Evolutionary conservation across 768 basidiomycete species (phyloP).

Genomic region (Suillus lakei): DNA sequence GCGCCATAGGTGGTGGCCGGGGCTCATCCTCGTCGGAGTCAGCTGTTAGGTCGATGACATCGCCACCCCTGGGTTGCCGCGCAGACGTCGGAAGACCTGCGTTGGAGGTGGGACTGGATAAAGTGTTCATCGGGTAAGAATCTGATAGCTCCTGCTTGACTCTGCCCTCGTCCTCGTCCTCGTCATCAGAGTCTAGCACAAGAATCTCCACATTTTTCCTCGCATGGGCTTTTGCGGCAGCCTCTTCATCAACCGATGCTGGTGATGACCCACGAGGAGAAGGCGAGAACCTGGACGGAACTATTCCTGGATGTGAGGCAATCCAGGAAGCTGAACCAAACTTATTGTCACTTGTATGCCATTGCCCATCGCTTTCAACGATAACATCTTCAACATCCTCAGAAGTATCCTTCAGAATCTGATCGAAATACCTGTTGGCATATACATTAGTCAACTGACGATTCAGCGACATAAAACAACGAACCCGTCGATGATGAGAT

Average conservation of each 20-base stretch:
- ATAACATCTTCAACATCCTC: slow-evolving; percentile 90
- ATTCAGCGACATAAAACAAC: slow-evolving; percentile 22
- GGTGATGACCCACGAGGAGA: slow-evolving; percentile 34
- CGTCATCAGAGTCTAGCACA: slow-evolving; percentile 72
- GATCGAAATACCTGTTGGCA: slow-evolving; percentile 76
- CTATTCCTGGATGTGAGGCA: slow-evolving; percentile 49
- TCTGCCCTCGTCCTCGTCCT: slow-evolving; percentile 65
- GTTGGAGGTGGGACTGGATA: slow-evolving; percentile 40
- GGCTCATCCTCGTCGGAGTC: slow-evolving; percentile 77
- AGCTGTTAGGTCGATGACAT: slow-evolving; percentile 85
- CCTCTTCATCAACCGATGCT: slow-evolving; percentile 34
- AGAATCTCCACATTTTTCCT: slow-evolving; percentile 62
- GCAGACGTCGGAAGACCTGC: slow-evolving; percentile 23
- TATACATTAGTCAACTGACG: background rate
- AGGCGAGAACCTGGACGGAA: slow-evolving; percentile 24
- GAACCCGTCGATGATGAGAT: slow-evolving; percentile 92
- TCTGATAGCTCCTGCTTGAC: slow-evolving; percentile 80
- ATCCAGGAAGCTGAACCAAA: slow-evolving; percentile 79
- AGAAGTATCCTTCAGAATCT: slow-evolving; percentile 77
- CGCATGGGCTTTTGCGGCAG: slow-evolving; percentile 44
- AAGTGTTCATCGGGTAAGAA: slow-evolving; percentile 53
- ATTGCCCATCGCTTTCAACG: slow-evolving; percentile 93
- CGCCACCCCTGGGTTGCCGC: slow-evolving; percentile 42
- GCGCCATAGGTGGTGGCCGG: slow-evolving; percentile 20
- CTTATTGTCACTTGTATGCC: slow-evolving; percentile 92